Conservation (phyloP, 2,329 filamentous ascomycete species). For the Curvularia sp. region DNA sequence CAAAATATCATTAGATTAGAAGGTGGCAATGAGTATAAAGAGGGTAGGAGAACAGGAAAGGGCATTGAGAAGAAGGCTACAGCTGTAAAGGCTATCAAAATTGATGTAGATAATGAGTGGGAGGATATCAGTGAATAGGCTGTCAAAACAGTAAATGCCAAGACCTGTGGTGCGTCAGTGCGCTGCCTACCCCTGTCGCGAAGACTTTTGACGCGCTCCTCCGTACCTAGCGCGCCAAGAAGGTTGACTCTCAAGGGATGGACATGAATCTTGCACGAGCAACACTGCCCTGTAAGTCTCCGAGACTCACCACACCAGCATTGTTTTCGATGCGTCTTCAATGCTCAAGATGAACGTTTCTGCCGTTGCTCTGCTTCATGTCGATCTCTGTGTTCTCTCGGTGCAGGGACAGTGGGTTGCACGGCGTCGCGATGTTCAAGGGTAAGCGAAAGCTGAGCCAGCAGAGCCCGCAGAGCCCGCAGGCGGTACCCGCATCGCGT, state of each 20-base stretch:
- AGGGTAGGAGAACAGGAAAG: no score
- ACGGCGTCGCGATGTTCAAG: conserved; percentile 5
- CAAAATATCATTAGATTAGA: no score
- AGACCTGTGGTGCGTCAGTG: background rate
- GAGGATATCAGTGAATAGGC: no score
- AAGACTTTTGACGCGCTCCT: no score
- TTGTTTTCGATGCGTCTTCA: background rate
- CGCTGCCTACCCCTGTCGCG: background rate
- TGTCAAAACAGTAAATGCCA: no score
- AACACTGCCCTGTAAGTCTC: background rate
- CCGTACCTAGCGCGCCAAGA: conserved; percentile 2
- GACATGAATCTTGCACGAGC: background rate
- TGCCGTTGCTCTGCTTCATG: background rate
- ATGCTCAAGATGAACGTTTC: background rate
- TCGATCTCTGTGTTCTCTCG: background rate
- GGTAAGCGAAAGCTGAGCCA: conserved; percentile 18
- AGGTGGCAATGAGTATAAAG: no score
- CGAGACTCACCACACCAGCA: background rate
- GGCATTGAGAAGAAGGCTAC: no score
- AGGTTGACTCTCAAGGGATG: background rate
- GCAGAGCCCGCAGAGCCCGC: background rate
- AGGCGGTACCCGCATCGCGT: conserved; percentile 9
- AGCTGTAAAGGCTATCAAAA: no score
- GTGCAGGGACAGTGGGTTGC: conserved; percentile 4
- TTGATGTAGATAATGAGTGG: no score